Evolutionary conservation across 257 asterid species (phyloP).

Genomic region (Rubia yunnanensis): DNA sequence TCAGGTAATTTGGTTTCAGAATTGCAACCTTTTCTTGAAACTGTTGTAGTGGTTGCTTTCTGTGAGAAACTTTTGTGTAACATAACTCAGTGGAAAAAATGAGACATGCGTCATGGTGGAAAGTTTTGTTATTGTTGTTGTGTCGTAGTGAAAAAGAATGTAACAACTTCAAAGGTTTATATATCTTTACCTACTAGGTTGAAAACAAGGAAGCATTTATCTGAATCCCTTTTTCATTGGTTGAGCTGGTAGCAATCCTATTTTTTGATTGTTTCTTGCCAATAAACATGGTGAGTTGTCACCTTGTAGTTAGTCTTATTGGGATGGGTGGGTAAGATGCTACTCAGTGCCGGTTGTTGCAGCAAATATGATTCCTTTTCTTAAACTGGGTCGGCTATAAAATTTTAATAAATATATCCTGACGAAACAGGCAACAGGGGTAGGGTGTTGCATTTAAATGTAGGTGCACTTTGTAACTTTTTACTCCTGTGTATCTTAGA

Average conservation of each 20-base stretch:
- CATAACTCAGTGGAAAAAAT: background rate
- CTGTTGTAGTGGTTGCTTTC: background rate
- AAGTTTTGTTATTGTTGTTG: background rate
- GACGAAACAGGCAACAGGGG: background rate
- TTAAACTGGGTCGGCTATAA: background rate
- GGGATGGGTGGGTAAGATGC: background rate
- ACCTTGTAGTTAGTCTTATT: background rate
- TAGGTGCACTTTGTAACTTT: background rate
- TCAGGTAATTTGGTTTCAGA: conserved; percentile 45
- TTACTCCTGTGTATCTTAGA: background rate
- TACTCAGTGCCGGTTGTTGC: background rate
- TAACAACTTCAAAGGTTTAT: background rate
- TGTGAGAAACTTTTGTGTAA: background rate
- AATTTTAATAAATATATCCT: background rate
- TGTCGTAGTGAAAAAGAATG: background rate
- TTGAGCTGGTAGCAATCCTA: background rate
- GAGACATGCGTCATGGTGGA: no score
- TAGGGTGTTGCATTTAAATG: background rate
- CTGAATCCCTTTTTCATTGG: background rate
- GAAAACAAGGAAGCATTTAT: background rate
- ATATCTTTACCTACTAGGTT: background rate
- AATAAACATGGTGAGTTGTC: background rate
- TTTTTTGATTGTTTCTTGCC: background rate
- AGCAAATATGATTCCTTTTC: background rate
- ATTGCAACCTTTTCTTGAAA: background rate